Evolutionary conservation across 2,329 filamentous ascomycete species (phyloP).

Genomic region (Trichoderma aggressivum): DNA sequence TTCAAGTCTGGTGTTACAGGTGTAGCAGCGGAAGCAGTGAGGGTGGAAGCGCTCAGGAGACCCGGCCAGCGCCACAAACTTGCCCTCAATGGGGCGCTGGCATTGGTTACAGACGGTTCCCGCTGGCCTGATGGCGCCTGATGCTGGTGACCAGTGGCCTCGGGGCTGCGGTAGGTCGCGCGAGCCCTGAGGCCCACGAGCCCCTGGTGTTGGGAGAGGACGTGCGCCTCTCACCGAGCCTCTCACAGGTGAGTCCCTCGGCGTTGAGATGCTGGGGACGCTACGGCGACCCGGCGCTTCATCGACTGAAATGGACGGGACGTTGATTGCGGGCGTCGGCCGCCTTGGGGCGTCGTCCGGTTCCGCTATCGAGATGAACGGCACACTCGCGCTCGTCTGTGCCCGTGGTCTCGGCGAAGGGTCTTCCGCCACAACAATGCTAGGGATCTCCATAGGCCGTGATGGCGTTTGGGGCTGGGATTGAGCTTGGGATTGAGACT

Average conservation of each 20-base stretch:
- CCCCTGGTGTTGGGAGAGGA: constrained; percentile 46
- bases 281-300: constrained; percentile 34
- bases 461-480: constrained; percentile 23
- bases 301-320: constrained; percentile 50
- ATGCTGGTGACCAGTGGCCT: constrained; percentile 59
- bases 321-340: constrained; percentile 38
- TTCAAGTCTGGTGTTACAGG: constrained; percentile 84
- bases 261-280: constrained; percentile 45
- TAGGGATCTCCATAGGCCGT: constrained; percentile 46
- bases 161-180: constrained; percentile 41
- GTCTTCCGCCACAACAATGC: constrained; percentile 53
- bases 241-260: constrained; percentile 38
- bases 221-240: constrained; percentile 29
- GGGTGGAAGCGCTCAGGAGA: constrained; percentile 78
- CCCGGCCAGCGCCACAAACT: constrained; percentile 80
- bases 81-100: constrained; percentile 77
- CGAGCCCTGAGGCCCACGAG: constrained; percentile 29
- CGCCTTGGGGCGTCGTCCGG: constrained; percentile 25
- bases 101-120: constrained; percentile 83
- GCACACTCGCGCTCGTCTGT: constrained; percentile 31
- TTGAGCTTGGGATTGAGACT: constrained; percentile 2
- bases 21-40: constrained; percentile 85
- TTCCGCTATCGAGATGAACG: constrained; percentile 37
- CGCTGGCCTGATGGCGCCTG: constrained; percentile 44
- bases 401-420: constrained; percentile 33